Evolutionary conservation across 2,329 filamentous ascomycete species (phyloP), one percentile per base, ranked within the genome.

Genomic region (Pseudogymnoascus sp.): DNA sequence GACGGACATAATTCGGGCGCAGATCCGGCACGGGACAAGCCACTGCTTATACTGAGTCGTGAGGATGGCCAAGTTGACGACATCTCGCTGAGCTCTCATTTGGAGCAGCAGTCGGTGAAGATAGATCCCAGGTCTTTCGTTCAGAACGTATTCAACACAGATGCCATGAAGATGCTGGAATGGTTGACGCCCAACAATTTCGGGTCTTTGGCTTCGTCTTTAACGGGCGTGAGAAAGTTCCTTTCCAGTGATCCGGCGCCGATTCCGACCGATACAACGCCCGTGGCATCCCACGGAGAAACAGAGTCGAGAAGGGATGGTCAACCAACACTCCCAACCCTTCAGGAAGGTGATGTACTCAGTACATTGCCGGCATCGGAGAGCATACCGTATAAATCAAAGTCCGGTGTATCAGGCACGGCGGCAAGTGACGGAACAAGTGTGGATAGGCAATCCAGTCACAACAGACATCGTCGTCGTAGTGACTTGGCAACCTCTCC

Each of bases 131-230:
- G 83, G 67, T 86, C 84, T 2, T 83, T 87, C 61, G 80, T 81
- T 2, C 85, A 87, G 65, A 85, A 85, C 64, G 74, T 87, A 6
- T 87, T 88, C 66, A 83, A 80, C 6, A 86, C 85, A 0, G 81
- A 82, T 9, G 81, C 86, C 9, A 85, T 88, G 71, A 87, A 85
- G 67, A 88, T 88, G 83, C 68, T 88, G 3, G 85, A 88, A 69
- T 88, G 84, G 85, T 73, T 88, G n/a, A 84, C 84, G 1, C 84
- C 84, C 0, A 77, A 77, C 22, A 50, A 30, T 30, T 50, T 50
- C 16, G 43, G 43, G n/a, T 50, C 22, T 22, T 28, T 50, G 43
- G 43, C 43, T 5, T 30, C 43, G 22, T 50, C 43, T 9, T 50
- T 50, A 6, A 30, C 22, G 7, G 43, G 22, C 12, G 16, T 50